Evolutionary conservation across 768 basidiomycete genomes (phyloP), one percentile per base, ranked within the genome.

Genomic region (Rossbeevera mucosa): DNA sequence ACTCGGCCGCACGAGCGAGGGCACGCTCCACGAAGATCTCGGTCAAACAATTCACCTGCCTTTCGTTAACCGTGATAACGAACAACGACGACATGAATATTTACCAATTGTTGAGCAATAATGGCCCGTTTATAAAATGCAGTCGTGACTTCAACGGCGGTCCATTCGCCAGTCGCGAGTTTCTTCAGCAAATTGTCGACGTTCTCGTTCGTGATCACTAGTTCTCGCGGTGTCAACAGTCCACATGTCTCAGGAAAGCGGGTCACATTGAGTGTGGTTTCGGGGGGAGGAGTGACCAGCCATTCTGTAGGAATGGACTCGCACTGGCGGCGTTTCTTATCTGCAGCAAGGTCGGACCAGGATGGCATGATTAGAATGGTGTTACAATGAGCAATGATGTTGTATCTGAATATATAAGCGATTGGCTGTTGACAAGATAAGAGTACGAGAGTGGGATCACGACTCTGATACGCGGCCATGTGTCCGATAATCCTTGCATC

Each of bases 1-100:
- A 73, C 62, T 82, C 76, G 14, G 74, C 67, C 2, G 91, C 91
- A 9, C 82, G 75, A 13, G 67, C 70, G 4, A 89, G 71, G 0
- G 86, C 91, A 5, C 77, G 75, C 21, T 91, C 85, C 47, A 90
- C 77, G 59, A 88, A 90, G n/a, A 90, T 82, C 65, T 91, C 89
- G 0, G 89, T 91, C 31, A 92, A 63, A 63, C 91, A 91, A 58
- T 91, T 91, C 5, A 81, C 82, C 87, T 89, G 59, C 21, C 21
- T 24, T 26, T 25, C 12, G 11, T 56, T 25, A 50, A 28, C 16
- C 5, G 40, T 8, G 4, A 30, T 29, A 29, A 53, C 13, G 1
- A 22, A 47, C 8, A 3, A 31, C 22, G 41, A 13, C 28, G 24
- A n/a, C 12, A n/a, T 7, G 9, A 2, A 36, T 5, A 2, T 78